phyloP scores from a whole-genome alignment of 306 rosid genomes.

The Cucurbita pepo region DNA sequence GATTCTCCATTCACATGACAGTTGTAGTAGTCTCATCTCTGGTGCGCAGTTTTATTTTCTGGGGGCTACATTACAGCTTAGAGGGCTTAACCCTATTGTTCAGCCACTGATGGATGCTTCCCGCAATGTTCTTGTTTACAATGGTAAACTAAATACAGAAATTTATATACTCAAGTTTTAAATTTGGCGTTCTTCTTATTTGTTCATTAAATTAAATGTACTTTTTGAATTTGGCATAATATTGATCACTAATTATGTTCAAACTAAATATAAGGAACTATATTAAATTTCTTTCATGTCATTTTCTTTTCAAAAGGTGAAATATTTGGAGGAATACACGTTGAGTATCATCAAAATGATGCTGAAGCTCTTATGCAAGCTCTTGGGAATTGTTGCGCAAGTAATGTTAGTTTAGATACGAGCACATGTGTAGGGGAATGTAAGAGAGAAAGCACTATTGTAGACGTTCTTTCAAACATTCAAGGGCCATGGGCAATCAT shows the following conservation, averaged over 20 bases:
- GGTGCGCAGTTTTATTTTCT: slow-evolving; percentile 40
- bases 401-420: slow-evolving; percentile 17
- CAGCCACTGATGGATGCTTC: slow-evolving; percentile 59
- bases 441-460: slow-evolving; percentile 28
- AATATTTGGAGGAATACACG: slow-evolving; percentile 61
- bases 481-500: slow-evolving; percentile 90
- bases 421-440: slow-evolving; percentile 7
- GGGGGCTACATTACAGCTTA: slow-evolving; percentile 72
- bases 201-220: too few species aligned
- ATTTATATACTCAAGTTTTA: neutral
- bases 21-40: neutral
- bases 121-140: slow-evolving; percentile 55
- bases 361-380: slow-evolving; percentile 51
- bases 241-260: neutral
- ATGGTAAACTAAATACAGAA: slow-evolving; percentile 26
- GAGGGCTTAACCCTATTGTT: slow-evolving; percentile 46
- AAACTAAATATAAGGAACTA: neutral
- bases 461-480: slow-evolving; percentile 41
- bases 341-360: slow-evolving; percentile 49
- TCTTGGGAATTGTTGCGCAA: slow-evolving; percentile 38
- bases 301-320: slow-evolving; percentile 41
- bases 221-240: neutral
- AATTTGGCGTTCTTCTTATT: neutral
- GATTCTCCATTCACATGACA: neutral
- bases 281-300: neutral